Evolutionary conservation across 176 grass and related monocot genomes (phyloP).

Genomic region (Zea mays): Zm-B73-REFERENCE-NAM-5.0 NC_050100.1:78469501-78470000

Average conservation of each 20-base stretch:
- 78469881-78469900: slow-evolving; percentile 90
- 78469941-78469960: slow-evolving; percentile 86
- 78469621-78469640: slow-evolving; percentile 15
- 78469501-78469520: neutral
- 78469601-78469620: neutral
- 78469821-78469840: slow-evolving; percentile 89
- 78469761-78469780: slow-evolving; percentile 88
- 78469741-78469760: slow-evolving; percentile 67
- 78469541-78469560: neutral
- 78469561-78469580: neutral
- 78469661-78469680: slow-evolving; percentile 3
- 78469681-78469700: slow-evolving; percentile 52
- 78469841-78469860: slow-evolving; percentile 84
- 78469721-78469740: slow-evolving; percentile 86
- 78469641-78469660: neutral
- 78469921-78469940: slow-evolving; percentile 80
- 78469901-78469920: slow-evolving; percentile 90
- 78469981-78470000: slow-evolving; percentile 95
- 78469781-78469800: slow-evolving; percentile 94
- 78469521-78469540: neutral
- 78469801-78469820: slow-evolving; percentile 91
- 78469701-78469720: slow-evolving; percentile 98
- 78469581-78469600: neutral
- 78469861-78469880: slow-evolving; percentile 83
- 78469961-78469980: slow-evolving; percentile 70